Percentiles rank a stretch among this genome's conserved stretches.
Evolutionary conservation across 2,329 filamentous ascomycete genomes (phyloP).

Genomic region (Ophiosphaerella narmari): DNA sequence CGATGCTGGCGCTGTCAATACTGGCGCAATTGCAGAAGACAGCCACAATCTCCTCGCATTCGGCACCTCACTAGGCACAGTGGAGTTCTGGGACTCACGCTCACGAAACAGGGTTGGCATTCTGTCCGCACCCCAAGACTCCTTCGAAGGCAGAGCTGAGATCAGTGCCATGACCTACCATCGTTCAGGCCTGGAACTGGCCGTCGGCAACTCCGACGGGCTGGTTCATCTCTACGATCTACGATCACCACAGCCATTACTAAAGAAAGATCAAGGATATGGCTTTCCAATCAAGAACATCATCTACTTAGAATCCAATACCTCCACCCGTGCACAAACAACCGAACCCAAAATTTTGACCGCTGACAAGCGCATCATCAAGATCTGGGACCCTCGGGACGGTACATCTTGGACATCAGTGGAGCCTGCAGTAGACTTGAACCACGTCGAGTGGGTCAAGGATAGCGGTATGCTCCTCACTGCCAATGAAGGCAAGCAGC

Average conservation of each 20-base stretch:
- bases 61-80: slow-evolving; percentile 90
- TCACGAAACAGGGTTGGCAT: slow-evolving; percentile 81
- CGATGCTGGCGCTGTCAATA: slow-evolving; percentile 82
- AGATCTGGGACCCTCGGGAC: slow-evolving; percentile 85
- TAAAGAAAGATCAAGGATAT: slow-evolving; percentile 95
- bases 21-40: slow-evolving; percentile 81
- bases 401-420: slow-evolving; percentile 94
- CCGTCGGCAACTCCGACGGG: slow-evolving; percentile 84
- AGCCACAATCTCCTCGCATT: slow-evolving; percentile 92
- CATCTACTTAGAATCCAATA: slow-evolving; percentile 69
- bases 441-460: slow-evolving; percentile 90
- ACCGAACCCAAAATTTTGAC: slow-evolving; percentile 78
- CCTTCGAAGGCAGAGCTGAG: slow-evolving; percentile 56
- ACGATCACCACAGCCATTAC: slow-evolving; percentile 79
- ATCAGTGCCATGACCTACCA: slow-evolving; percentile 89
- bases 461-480: slow-evolving; percentile 94
- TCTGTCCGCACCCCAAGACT: slow-evolving; percentile 60
- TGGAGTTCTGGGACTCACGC: slow-evolving; percentile 94
- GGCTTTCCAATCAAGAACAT: slow-evolving; percentile 90
- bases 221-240: slow-evolving; percentile 91
- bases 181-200: slow-evolving; percentile 79
- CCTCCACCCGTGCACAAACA: slow-evolving; percentile 66
- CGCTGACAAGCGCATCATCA: slow-evolving; percentile 93
- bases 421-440: slow-evolving; percentile 92
- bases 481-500: slow-evolving; percentile 93